These are phyloP conservation scores for Akanthomyces dipterigenus DNA, from an alignment of 2,329 filamentous ascomycete species.

Conservation along the genomic window DNA sequence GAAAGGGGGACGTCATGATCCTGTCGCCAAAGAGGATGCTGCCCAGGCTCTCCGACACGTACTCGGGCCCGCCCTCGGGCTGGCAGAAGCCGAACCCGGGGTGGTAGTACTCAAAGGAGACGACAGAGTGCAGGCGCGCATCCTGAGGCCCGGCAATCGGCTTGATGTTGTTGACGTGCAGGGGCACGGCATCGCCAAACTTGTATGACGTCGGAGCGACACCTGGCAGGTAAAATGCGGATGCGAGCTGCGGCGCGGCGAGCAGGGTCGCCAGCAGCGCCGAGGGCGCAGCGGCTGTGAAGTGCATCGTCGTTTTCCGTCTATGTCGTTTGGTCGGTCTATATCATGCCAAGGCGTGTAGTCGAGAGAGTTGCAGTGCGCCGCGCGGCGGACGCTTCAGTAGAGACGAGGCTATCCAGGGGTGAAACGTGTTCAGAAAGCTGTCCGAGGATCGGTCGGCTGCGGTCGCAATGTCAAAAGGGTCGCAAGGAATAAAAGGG, in stretches of 20 bases:
- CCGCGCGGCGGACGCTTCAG: slow-evolving; percentile 1
- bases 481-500: too few relatives aligned
- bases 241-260: slow-evolving; percentile 45
- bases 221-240: slow-evolving; percentile 92
- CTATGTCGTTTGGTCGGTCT: slow-evolving; percentile 7
- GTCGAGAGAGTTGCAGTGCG: neutral
- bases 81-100: slow-evolving; percentile 81
- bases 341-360: slow-evolving; percentile 22
- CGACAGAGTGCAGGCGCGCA: slow-evolving; percentile 79
- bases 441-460: neutral
- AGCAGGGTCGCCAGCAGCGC: slow-evolving; percentile 46
- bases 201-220: slow-evolving; percentile 92
- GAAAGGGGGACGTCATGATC: slow-evolving; percentile 93
- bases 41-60: slow-evolving; percentile 74
- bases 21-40: slow-evolving; percentile 97
- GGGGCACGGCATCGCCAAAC: slow-evolving; percentile 68
- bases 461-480: neutral
- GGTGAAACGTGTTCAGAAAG: neutral
- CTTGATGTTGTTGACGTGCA: slow-evolving; percentile 89
- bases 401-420: neutral
- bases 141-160: slow-evolving; percentile 73
- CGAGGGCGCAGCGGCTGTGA: slow-evolving; percentile 39
- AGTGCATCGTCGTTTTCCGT: slow-evolving; percentile 33
- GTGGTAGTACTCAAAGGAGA: slow-evolving; percentile 96
- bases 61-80: slow-evolving; percentile 67